phyloP scores from a whole-genome alignment of 306 rosid genomes.

The Rubus parviflorus region DNA sequence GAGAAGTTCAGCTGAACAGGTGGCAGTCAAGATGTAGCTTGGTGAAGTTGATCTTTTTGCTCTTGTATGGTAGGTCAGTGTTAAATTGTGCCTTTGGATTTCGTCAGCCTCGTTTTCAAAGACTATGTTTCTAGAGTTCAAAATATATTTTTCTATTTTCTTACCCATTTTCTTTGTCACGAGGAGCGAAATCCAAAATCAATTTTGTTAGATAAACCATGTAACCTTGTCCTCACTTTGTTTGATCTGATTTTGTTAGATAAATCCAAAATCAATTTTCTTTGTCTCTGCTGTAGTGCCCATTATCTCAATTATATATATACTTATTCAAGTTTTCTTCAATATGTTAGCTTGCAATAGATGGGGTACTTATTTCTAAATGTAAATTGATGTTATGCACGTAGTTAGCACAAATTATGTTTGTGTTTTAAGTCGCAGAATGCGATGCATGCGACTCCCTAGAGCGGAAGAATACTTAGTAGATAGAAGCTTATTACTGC shows the following conservation, averaged over 20 bases:
- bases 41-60: conserved; percentile 12
- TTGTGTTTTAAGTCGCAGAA: neutral
- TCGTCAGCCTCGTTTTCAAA: neutral
- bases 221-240: conserved; percentile 4
- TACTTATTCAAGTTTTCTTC: conserved; percentile 2
- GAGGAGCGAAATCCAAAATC: conserved; percentile 20
- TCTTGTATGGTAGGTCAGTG: neutral
- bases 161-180: conserved; percentile 13
- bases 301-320: neutral
- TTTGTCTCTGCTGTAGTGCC: neutral
- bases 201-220: conserved; percentile 29
- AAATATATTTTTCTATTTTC: neutral
- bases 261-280: too few species aligned
- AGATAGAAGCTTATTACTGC: neutral
- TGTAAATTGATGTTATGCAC: neutral
- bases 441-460: neutral
- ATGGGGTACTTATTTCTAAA: neutral
- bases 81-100: conserved; percentile 26
- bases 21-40: conserved; percentile 53
- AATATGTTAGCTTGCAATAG: conserved; percentile 4
- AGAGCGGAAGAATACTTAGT: neutral
- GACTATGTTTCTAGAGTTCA: conserved; percentile 1
- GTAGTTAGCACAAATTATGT: neutral
- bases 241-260: conserved; percentile 4
- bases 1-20: conserved; percentile 75